Evolutionary conservation across 108 stramenopile species (phyloP), one percentile per base, ranked within the genome.

Genomic region (Skeletonema grethae): DNA sequence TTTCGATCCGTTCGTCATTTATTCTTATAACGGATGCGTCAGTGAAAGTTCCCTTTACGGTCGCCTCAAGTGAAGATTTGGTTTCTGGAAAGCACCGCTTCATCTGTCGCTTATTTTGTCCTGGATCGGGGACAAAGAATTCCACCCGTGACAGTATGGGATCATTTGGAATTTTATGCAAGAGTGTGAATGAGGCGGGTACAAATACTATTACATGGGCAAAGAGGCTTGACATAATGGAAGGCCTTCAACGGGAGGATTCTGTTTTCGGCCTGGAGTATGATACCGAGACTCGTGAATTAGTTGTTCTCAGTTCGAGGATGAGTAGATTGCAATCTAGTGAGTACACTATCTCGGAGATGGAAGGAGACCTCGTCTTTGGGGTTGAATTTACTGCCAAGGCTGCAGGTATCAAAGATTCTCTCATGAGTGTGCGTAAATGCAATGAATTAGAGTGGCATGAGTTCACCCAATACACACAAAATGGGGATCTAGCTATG

Each of bases 41-140:
- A n/a, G 50, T 53, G 50, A 53, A 53, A 22, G 50, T 53, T 22
- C 50, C 50, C 5, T 53, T 53, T n/a, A 7, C 22, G 22, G 50
- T 68, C 25, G 56, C 67, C n/a, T 68, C 55, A 36, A 60, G 62
- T 55, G n/a, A 30, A 43, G 62, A 16, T 35, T 31, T 53, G 59
- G 41, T 64, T 32, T 36, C 57, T 30, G 67, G 67, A 24, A 69
- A 16, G 7, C 65, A 67, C 8, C 34, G 50, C 13, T 57, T 72
- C 61, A 67, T 78, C 38, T 70, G 70, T 55, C 77, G 77, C 32
- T 39, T 78, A 24, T 72, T 67, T 55, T 71, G 58, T 56, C 77
- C 77, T 16, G 63, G 63, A 48, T 39, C 38, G 16, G 58, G 60
- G 7, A 28, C 28, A 9, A 24, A 34, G 31, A 34, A 41, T 64